Evolutionary conservation across 2,329 filamentous ascomycete genomes (phyloP), one percentile per base, ranked within the genome.

Genomic region (Penicillium sp.): DNA sequence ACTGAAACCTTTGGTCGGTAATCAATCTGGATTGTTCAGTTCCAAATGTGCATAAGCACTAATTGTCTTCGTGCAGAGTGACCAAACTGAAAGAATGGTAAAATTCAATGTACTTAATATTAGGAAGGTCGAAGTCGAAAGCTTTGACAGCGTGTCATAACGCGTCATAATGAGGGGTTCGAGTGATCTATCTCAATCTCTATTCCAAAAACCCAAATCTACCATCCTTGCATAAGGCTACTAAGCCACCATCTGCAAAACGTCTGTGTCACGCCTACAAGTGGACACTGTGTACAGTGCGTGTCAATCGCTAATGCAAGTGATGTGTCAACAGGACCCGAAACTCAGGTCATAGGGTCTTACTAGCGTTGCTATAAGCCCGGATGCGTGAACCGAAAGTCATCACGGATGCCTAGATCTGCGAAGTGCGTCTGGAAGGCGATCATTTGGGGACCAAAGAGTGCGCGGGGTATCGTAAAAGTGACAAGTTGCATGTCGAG

Each of bases 141-240:
- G 8, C 2, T 14, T 35, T 52, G 22, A 52, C 10, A 25, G 30
- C 22, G 30, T 52, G 30, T 40, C 11, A 52, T 11, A 52, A 40
- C 14, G 22, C 14, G 13, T 52, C 19, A 26, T n/a, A 35, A 13
- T 16, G 43, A 52, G 45, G 49, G 51, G 49, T 37, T 1, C 30
- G 62, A 56, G 19, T 59, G 59, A 62, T 55, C 14, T 35, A 59
- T 64, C 57, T 30, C 30, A 33, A 28, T 48, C 19, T 46, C n/a
- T 22, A 38, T 45, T 40, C 25, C 55, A 1, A 28, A 11, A 2
- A 2, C 30, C 30, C 30, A 42, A 51, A 35, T 49, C 13, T 11
- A 25, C 38, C 35, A n/a, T 35, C 53, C 49, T 48, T 53, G 51
- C 53, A 64, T 61, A 26, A 22, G 51, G 22, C 59, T 43, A 43